These are phyloP conservation scores for Silene coronaria DNA, from an alignment of 179 eudicot genomes.

Conservation along the genomic window DNA sequence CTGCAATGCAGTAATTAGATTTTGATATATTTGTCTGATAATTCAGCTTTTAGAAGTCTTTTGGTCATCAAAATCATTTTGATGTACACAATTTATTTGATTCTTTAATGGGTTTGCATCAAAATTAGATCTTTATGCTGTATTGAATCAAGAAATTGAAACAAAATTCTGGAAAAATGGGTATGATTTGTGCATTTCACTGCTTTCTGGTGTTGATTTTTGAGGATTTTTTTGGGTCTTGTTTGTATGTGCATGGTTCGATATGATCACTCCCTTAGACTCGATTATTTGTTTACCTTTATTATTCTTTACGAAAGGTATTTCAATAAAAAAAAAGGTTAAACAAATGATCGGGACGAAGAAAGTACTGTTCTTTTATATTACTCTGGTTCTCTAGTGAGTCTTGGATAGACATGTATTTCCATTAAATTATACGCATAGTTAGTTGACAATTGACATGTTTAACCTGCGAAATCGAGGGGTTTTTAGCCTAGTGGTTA, in stretches of 20 bases:
- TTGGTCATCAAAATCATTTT: not conserved
- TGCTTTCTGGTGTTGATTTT: not conserved
- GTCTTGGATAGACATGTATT: no score
- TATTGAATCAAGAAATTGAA: not conserved
- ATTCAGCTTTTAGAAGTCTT: not conserved
- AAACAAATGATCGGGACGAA: no score
- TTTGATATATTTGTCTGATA: not conserved
- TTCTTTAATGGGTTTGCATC: conserved; percentile 2
- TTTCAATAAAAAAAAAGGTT: no score
- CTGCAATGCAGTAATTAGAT: not conserved
- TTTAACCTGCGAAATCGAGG: no score
- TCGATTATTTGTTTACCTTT: not conserved
- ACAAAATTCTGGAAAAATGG: conserved; percentile 2
- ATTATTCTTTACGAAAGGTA: no score
- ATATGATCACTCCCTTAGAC: not conserved
- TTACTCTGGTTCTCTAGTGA: no score
- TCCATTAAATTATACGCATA: no score
- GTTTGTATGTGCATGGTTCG: not conserved
- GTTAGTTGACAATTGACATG: no score
- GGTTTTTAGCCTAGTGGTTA: no score
- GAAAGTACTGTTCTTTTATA: no score
- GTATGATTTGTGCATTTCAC: conserved; percentile 4
- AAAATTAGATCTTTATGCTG: not conserved
- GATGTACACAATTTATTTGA: not conserved
- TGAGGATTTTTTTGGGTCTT: not conserved